Percentiles rank a stretch among this genome's conserved stretches.
Conservation (phyloP, 139 green algal genomes). For the Chlorella sp. region DNA sequence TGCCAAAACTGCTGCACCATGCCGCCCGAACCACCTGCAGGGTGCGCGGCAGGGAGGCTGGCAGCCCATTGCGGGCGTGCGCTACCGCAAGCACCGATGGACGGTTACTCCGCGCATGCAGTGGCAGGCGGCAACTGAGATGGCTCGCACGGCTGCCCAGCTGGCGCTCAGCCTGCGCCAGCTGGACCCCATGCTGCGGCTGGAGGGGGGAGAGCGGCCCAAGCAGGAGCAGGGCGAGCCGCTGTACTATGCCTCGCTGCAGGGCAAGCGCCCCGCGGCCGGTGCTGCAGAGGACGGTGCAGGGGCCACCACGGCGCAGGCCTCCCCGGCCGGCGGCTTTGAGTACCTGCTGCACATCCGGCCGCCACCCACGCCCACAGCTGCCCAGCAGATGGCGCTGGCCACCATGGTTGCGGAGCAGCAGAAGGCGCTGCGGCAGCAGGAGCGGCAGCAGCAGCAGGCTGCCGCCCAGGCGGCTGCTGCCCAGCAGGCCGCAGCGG, state of each 20-base stretch:
- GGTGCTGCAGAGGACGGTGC: background rate
- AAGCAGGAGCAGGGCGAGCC: slow-evolving; percentile 15
- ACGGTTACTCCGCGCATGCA: slow-evolving; percentile 13
- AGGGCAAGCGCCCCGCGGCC: slow-evolving; percentile 11
- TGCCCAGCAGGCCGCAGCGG: background rate
- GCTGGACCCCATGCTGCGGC: slow-evolving; percentile 50
- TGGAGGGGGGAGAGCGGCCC: slow-evolving; percentile 35
- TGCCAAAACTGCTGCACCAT: too few species aligned
- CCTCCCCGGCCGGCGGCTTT: background rate
- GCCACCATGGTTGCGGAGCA: slow-evolving; percentile 18
- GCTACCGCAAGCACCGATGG: slow-evolving; percentile 44
- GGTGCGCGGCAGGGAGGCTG: slow-evolving; percentile 39
- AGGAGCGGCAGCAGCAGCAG: slow-evolving; percentile 1
- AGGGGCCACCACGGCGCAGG: background rate
- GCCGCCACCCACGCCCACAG: slow-evolving; percentile 4
- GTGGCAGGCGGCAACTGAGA: slow-evolving; percentile 52
- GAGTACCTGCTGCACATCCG: slow-evolving; percentile 49
- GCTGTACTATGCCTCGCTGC: slow-evolving; percentile 25
- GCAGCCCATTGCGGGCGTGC: slow-evolving; percentile 45
- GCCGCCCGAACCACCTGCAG: slow-evolving; percentile 26
- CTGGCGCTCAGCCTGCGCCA: slow-evolving; percentile 57
- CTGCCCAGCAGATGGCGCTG: background rate
- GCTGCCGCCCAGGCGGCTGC: background rate
- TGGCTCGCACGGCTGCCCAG: slow-evolving; percentile 31
- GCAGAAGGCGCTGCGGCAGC: background rate